Evolutionary conservation across 2,329 filamentous ascomycete genomes (phyloP).

Genomic region (Colletotrichum neosansevieriae): DNA sequence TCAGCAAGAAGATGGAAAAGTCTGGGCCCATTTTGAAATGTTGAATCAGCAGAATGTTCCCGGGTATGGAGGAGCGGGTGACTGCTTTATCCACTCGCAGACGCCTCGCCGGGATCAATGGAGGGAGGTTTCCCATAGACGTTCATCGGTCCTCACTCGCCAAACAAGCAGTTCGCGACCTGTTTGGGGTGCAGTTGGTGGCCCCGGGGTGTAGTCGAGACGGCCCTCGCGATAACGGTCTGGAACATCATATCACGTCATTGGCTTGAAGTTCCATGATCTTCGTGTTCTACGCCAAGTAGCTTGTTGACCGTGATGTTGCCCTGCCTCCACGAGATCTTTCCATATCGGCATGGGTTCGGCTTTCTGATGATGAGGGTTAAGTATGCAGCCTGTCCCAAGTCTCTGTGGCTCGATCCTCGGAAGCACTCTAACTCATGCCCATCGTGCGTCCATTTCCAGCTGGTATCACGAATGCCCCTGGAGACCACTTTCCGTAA

Average conservation of each 20-base stretch:
- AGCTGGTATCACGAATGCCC: too few species aligned
- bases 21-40: background rate
- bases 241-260: conserved; percentile 33
- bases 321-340: background rate
- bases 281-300: background rate
- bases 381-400: conserved; percentile 5
- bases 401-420: conserved; percentile 12
- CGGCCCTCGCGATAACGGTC: background rate
- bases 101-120: background rate
- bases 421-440: background rate
- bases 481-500: too few species aligned
- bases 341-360: background rate
- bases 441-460: conserved; percentile 12
- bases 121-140: too few species aligned
- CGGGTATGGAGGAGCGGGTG: background rate
- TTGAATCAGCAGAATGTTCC: background rate
- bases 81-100: background rate
- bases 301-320: background rate
- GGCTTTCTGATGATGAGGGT: background rate
- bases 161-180: conserved; percentile 14
- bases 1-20: background rate
- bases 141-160: too few species aligned
- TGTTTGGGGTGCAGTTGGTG: background rate
- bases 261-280: background rate
- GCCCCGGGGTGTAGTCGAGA: background rate